Evolutionary conservation across 2,329 filamentous ascomycete genomes (phyloP), one percentile per base, ranked within the genome.

Genomic region (Cladophialophora exuberans): DNA sequence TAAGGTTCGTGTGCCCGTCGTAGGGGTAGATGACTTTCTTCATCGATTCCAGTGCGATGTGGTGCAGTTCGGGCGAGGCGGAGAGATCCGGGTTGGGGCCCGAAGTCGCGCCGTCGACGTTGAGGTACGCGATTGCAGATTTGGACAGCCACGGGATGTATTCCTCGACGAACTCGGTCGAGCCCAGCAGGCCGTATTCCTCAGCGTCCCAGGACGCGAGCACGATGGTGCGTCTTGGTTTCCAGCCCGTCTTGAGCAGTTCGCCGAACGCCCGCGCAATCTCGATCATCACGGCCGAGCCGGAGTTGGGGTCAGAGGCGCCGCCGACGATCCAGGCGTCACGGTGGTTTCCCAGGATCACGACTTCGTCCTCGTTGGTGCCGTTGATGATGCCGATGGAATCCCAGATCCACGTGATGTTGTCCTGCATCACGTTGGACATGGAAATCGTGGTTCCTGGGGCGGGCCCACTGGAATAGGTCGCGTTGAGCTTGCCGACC

Each of bases 321-420:
- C 79, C 79, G 4, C 79, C 79, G 22, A 79, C 69, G 7, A 80
- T 77, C 79, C 79, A 82, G 0, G 79, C 79, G 65, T 82, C 79
- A 9, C 79, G 73, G 55, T 81, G 79, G 31, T 81, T 81, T 3
- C 79, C 79, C 20, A 81, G 70, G 23, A 81, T 67, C 13, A 81
- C 67, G 4, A 78, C 76, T 31, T 73, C 71, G 56, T 73, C 69
- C 39, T 54, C 36, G 15, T 56, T 60, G 7, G 65, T 67, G 17
- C 66, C 66, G 23, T 67, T 68, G 48, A 68, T 67, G 25, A 67
- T 65, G 7, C 66, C 65, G 45, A 68, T 60, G 13, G 61, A 52
- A 42, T 68, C 61, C 60, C 63, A 68, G 25, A 68, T 65, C 22
- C 64, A 64, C 11, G 60, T 61, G 49, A 55, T 60, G 10, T 52